A percentile compares a stretch with the other conserved stretches of the same genome.
Conservation (phyloP, 1,284 basidiomycete species). For the Malassezia restricta region DNA sequence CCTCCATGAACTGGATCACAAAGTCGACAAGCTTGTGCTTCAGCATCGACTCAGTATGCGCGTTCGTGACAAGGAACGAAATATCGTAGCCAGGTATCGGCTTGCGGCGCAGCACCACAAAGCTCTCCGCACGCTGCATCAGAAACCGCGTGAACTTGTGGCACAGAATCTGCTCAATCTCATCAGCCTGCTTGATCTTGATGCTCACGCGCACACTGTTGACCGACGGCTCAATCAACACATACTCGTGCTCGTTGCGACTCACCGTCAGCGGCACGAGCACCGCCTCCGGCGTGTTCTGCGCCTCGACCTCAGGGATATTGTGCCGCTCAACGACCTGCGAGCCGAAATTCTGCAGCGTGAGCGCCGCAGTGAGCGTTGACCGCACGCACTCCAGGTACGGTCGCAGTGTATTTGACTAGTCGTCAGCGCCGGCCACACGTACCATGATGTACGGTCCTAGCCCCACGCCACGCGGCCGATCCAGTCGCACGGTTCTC, state of each 20-base stretch:
- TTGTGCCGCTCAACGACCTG: slow-evolving; percentile 96
- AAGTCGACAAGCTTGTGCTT: slow-evolving; percentile 99
- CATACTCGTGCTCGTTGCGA: slow-evolving; percentile 89
- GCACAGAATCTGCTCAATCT: slow-evolving; percentile 91
- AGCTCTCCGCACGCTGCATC: slow-evolving; percentile 95
- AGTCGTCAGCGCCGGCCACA: not conserved
- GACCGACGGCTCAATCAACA: slow-evolving; percentile 88
- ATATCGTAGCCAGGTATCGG: slow-evolving; percentile 86
- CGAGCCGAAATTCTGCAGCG: slow-evolving; percentile 91
- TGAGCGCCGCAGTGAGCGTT: slow-evolving; percentile 90
- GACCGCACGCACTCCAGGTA: slow-evolving; percentile 92
- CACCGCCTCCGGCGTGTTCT: slow-evolving; percentile 56
- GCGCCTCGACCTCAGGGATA: slow-evolving; percentile 57
- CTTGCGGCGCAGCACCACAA: slow-evolving; percentile 86
- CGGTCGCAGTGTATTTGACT: slow-evolving; percentile 65
- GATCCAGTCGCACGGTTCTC: too few species aligned
- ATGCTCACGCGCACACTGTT: slow-evolving; percentile 94
- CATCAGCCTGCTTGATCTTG: slow-evolving; percentile 97
- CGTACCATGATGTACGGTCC: slow-evolving; percentile 7
- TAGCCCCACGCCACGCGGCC: too few species aligned
- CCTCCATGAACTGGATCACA: slow-evolving; percentile 99
- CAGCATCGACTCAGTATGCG: slow-evolving; percentile 90
- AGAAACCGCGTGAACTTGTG: slow-evolving; percentile 99
- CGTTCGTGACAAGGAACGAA: slow-evolving; percentile 94
- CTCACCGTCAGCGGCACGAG: slow-evolving; percentile 85